phyloP scores from a whole-genome alignment of 2,329 filamentous ascomycete genomes.

The Niveomyces coronatus region DNA sequence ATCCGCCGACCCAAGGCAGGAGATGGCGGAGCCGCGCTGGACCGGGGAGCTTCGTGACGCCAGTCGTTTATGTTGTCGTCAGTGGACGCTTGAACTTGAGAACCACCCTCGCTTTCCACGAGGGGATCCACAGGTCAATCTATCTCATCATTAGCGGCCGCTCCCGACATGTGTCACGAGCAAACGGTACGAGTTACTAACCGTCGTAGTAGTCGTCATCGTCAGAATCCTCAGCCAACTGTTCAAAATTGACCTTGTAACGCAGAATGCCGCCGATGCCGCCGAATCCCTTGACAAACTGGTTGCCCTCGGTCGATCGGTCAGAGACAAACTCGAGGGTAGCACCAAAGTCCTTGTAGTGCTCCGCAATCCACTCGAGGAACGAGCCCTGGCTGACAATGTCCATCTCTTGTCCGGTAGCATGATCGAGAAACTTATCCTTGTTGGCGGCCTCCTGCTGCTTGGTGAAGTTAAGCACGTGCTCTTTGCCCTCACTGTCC shows the following conservation, averaged over 20 bases:
- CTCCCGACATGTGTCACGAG: constrained; percentile 6
- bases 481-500: constrained; percentile 59
- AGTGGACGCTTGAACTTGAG: constrained; percentile 48
- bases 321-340: constrained; percentile 96
- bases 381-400: constrained; percentile 78
- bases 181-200: constrained; percentile 21
- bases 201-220: constrained; percentile 88
- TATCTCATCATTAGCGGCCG: constrained; percentile 21
- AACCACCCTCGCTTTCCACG: constrained; percentile 75
- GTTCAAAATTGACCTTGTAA: constrained; percentile 99
- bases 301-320: constrained; percentile 94
- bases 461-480: constrained; percentile 82
- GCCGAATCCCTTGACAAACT: constrained; percentile 99
- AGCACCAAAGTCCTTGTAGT: constrained; percentile 96
- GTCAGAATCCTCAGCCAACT: constrained; percentile 86
- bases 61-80: constrained; percentile 31
- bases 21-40: constrained; percentile 33
- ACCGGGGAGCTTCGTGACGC: constrained; percentile 29
- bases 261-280: constrained; percentile 94
- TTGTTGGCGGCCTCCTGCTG: constrained; percentile 59
- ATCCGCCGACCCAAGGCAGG: constrained; percentile 36
- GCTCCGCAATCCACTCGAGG: constrained; percentile 98
- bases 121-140: constrained; percentile 89
- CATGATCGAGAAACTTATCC: constrained; percentile 85
- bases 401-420: constrained; percentile 96